A percentile compares a stretch with the other conserved stretches of the same genome.
These are phyloP conservation scores for Penicillium sp. DNA, from an alignment of 2,329 filamentous ascomycete species.

Conservation along the genomic window DNA sequence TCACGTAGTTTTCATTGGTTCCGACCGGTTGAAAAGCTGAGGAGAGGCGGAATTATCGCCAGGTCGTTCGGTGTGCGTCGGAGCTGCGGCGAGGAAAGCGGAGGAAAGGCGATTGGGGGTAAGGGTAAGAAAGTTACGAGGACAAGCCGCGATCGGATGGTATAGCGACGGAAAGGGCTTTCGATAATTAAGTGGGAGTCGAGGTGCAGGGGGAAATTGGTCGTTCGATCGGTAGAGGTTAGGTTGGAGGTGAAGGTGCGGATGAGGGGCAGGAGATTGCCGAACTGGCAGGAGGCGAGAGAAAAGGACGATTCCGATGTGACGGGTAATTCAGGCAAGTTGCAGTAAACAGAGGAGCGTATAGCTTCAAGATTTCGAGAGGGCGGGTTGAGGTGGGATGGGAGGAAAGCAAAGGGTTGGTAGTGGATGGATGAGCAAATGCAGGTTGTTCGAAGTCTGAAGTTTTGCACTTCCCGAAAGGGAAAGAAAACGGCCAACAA, in stretches of 20 bases:
- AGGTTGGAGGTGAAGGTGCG: constrained; percentile 16
- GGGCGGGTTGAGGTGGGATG: neutral
- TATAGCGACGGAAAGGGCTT: neutral
- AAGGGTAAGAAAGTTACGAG: neutral
- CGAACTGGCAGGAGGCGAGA: neutral
- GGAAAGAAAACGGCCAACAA: constrained; percentile 15
- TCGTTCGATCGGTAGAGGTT: constrained; percentile 22
- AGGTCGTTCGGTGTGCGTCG: constrained; percentile 9
- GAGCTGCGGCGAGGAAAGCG: constrained; percentile 1
- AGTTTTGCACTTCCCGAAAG: constrained; percentile 11
- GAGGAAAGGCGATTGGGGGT: neutral
- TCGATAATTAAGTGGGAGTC: constrained; percentile 3
- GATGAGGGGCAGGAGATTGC: constrained; percentile 24
- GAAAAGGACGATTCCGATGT: neutral
- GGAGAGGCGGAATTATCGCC: constrained; percentile 10
- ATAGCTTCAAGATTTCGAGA: neutral
- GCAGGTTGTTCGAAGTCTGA: constrained; percentile 11
- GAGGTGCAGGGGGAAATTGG: constrained; percentile 17
- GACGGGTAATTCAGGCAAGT: neutral
- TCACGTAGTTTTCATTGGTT: constrained; percentile 38
- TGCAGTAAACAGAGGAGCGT: neutral
- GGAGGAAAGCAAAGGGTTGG: neutral
- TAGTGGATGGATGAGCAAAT: neutral
- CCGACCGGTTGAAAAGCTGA: constrained; percentile 13
- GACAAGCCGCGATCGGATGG: neutral